phyloP scores from a whole-genome alignment of 805 yeast genomes.

The Pichia eremophila region DNA sequence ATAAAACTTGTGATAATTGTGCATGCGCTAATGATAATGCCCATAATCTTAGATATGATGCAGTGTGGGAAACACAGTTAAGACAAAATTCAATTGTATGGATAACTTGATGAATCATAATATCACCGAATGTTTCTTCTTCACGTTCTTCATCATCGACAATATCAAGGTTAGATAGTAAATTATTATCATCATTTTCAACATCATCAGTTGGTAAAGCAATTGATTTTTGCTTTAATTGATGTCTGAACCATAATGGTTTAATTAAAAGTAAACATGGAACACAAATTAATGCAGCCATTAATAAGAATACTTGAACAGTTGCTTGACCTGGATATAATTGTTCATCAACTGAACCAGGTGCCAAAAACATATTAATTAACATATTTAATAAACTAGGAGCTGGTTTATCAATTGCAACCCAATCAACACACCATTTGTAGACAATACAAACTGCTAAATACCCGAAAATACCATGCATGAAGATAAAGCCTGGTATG shows the following conservation, averaged over 20 bases:
- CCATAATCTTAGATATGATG: slow-evolving; percentile 93
- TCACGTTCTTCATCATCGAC: slow-evolving; percentile 47
- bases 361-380: slow-evolving; percentile 89
- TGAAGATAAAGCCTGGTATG: slow-evolving; percentile 85
- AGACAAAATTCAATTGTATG: slow-evolving; percentile 96
- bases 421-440: slow-evolving; percentile 95
- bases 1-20: slow-evolving; percentile 86
- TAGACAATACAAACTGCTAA: slow-evolving; percentile 76
- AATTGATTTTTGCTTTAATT: slow-evolving; percentile 40
- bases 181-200: slow-evolving; percentile 24
- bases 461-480: slow-evolving; percentile 96
- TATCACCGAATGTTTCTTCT: slow-evolving; percentile 76
- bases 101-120: slow-evolving; percentile 93
- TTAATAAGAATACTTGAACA: slow-evolving; percentile 62
- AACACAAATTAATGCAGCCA: slow-evolving; percentile 78
- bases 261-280: slow-evolving; percentile 85
- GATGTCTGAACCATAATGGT: slow-evolving; percentile 47
- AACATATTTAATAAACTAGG: slow-evolving; percentile 93
- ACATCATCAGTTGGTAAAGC: slow-evolving; percentile 25
- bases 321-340: slow-evolving; percentile 71
- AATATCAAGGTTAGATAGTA: slow-evolving; percentile 23
- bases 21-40: slow-evolving; percentile 96
- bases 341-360: slow-evolving; percentile 77
- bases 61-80: slow-evolving; percentile 97
- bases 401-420: slow-evolving; percentile 62